Conservation (phyloP, 495 filamentous ascomycete genomes). For the Aspergillus saccharolyticus region DNA sequence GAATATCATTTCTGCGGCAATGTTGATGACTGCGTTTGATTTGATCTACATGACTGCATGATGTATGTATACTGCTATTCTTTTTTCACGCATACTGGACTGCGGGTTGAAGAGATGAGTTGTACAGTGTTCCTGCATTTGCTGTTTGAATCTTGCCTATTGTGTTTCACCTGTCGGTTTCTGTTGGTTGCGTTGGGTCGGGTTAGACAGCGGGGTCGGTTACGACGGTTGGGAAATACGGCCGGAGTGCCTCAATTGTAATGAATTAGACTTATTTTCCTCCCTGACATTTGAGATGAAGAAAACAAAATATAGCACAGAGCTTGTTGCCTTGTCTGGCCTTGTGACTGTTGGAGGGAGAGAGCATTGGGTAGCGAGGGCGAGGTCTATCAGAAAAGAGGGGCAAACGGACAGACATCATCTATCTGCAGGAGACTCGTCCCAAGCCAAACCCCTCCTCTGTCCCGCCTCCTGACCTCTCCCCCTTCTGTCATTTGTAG, state of each 20-base stretch:
- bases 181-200: neutral
- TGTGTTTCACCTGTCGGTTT: slow-evolving; percentile 2
- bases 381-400: neutral
- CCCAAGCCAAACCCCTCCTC: neutral
- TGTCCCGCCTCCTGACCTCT: neutral
- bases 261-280: slow-evolving; percentile 8
- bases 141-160: slow-evolving; percentile 10
- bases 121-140: slow-evolving; percentile 25
- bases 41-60: slow-evolving; percentile 37
- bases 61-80: slow-evolving; percentile 38
- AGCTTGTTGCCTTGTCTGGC: neutral
- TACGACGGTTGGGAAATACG: slow-evolving; percentile 5
- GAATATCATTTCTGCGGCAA: slow-evolving; percentile 9
- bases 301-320: neutral
- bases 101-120: slow-evolving; percentile 14
- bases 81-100: slow-evolving; percentile 16
- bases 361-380: neutral
- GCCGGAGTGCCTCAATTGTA: neutral
- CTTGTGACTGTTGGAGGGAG: neutral
- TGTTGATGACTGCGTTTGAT: slow-evolving; percentile 19
- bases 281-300: neutral
- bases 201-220: slow-evolving; percentile 1
- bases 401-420: neutral
- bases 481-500: neutral
- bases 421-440: neutral